These are phyloP conservation scores for Lachnellula subtilissima DNA, from an alignment of 2,329 filamentous ascomycete genomes.

Conservation along the genomic window DNA sequence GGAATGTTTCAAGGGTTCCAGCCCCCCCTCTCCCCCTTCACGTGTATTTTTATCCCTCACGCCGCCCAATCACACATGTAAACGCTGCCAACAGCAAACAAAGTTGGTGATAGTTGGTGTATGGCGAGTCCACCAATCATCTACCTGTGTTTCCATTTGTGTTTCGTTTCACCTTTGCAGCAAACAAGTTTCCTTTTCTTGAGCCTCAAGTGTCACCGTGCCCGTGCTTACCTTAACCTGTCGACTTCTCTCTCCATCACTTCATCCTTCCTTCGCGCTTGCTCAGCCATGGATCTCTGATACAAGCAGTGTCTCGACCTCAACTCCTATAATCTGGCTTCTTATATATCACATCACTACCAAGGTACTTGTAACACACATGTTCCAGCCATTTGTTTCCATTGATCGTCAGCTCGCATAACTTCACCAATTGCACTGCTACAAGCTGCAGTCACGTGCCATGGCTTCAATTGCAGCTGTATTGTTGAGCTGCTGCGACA, in stretches of 20 bases:
- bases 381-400: not conserved
- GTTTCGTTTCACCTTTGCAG: too few relatives aligned
- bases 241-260: not conserved
- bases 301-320: not conserved
- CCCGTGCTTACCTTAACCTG: not conserved
- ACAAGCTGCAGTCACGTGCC: not conserved
- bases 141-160: too few relatives aligned
- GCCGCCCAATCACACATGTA: too few relatives aligned
- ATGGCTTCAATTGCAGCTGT: slow-evolving; percentile 14
- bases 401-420: not conserved
- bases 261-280: not conserved
- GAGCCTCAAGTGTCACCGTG: too few relatives aligned
- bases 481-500: slow-evolving; percentile 11
- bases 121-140: too few relatives aligned
- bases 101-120: too few relatives aligned
- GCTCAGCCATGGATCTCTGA: not conserved
- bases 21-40: too few relatives aligned
- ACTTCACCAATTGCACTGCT: not conserved
- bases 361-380: not conserved
- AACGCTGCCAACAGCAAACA: too few relatives aligned
- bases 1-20: too few relatives aligned
- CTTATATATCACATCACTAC: not conserved
- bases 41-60: too few relatives aligned
- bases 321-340: not conserved
- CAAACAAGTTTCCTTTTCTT: too few relatives aligned